Evolutionary conservation across 805 yeast species (phyloP).

Genomic region (Sporopachydermia lactativora): DNA sequence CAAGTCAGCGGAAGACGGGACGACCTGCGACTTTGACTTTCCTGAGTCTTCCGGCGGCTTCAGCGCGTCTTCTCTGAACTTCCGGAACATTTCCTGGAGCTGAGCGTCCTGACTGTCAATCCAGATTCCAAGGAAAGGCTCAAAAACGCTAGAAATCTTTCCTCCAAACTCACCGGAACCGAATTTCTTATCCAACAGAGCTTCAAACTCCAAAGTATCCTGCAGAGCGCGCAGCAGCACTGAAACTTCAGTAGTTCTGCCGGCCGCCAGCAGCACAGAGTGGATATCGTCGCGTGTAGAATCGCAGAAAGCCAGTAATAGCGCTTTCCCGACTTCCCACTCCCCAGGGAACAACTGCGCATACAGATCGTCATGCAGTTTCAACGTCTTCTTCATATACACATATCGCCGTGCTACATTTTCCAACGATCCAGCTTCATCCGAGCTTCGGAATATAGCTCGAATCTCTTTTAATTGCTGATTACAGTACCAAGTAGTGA

Average conservation of each 20-base stretch:
- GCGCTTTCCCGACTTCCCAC: slow-evolving; percentile 57
- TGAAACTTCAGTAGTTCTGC: slow-evolving; percentile 38
- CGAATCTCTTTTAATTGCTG: slow-evolving; percentile 59
- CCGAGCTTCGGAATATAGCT: slow-evolving; percentile 59
- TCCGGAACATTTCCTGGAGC: slow-evolving; percentile 46
- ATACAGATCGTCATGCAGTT: slow-evolving; percentile 39
- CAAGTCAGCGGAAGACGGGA: slow-evolving; percentile 78
- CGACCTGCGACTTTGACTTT: slow-evolving; percentile 44
- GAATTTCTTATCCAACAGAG: slow-evolving; percentile 49
- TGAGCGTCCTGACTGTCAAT: slow-evolving; percentile 65
- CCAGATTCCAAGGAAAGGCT: slow-evolving; percentile 79
- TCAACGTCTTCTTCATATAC: slow-evolving; percentile 61
- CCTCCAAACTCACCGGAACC: slow-evolving; percentile 22
- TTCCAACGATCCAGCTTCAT: slow-evolving; percentile 92
- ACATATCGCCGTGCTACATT: slow-evolving; percentile 71
- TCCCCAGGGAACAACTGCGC: slow-evolving; percentile 43
- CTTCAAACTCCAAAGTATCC: slow-evolving; percentile 76
- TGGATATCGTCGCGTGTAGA: slow-evolving; percentile 56
- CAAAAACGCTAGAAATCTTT: slow-evolving; percentile 54
- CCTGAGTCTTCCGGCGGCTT: slow-evolving; percentile 18
- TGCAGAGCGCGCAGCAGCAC: slow-evolving; percentile 54
- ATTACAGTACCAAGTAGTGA: slow-evolving; percentile 61
- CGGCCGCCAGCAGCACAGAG: slow-evolving; percentile 31
- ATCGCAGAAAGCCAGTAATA: slow-evolving; percentile 51
- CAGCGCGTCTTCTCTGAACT: slow-evolving; percentile 32